Percentiles rank a stretch among this genome's conserved stretches.
Conservation (phyloP, 108 stramenopile species). For the Skeletonema tropicum region DNA sequence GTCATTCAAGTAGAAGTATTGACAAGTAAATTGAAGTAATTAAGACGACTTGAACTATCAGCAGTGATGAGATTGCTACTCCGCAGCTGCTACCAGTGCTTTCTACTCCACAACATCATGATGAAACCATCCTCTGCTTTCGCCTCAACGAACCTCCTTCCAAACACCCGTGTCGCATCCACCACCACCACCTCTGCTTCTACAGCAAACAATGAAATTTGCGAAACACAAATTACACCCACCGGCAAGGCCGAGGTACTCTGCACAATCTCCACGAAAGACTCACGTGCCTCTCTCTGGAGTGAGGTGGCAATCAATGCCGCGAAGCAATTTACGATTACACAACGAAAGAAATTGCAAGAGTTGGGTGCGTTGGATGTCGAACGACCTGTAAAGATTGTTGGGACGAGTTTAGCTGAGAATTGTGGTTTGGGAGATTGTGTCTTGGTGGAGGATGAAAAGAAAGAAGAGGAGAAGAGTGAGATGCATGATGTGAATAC, state of each 20-base stretch:
- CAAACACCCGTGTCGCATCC: too few relatives aligned
- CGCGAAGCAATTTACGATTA: conserved; percentile 39
- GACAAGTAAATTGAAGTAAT: too few relatives aligned
- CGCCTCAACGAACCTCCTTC: too few relatives aligned
- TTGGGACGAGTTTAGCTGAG: conserved; percentile 10
- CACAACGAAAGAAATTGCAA: conserved; percentile 35
- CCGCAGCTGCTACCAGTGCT: too few relatives aligned
- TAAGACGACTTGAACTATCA: too few relatives aligned
- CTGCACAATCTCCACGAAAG: conserved; percentile 5
- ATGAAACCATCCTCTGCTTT: too few relatives aligned
- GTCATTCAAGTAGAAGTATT: too few relatives aligned
- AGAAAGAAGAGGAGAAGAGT: background rate
- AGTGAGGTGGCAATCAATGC: conserved; percentile 37
- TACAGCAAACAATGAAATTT: conserved; percentile 1
- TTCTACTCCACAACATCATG: too few relatives aligned
- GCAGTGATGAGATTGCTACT: too few relatives aligned
- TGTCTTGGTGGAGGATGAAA: background rate
- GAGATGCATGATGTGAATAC: conserved; percentile 14
- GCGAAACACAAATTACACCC: conserved; percentile 5
- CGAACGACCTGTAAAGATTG: conserved; percentile 34
- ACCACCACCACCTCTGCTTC: background rate
- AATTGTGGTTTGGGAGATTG: conserved; percentile 17
- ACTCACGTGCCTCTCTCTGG: conserved; percentile 9
- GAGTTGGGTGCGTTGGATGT: conserved; percentile 40
- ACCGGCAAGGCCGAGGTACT: conserved; percentile 5